A percentile compares a stretch with the other conserved stretches of the same genome.
These are phyloP conservation scores for Aciculosporium take DNA, from an alignment of 2,329 filamentous ascomycete species.

Conservation along the genomic window DNA sequence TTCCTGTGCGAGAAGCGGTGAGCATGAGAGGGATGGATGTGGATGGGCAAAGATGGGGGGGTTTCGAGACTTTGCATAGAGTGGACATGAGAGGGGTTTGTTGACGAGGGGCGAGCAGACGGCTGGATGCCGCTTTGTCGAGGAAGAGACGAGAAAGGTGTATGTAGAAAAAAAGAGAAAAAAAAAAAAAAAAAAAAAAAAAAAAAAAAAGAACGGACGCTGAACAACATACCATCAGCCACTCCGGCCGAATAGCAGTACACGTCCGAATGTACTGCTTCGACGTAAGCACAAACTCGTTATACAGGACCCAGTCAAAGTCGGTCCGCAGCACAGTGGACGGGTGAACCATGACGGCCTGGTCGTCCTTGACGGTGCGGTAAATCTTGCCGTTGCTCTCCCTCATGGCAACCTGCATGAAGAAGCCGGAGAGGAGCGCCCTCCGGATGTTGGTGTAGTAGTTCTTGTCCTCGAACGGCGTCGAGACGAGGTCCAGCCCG, in stretches of 20 bases:
- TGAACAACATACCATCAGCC: constrained; percentile 57
- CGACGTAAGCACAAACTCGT: constrained; percentile 93
- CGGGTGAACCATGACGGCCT: constrained; percentile 83
- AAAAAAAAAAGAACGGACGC: neutral
- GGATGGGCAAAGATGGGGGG: too few species aligned
- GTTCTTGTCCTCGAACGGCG: constrained; percentile 84
- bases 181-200: neutral
- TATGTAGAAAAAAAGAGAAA: constrained; percentile 1
- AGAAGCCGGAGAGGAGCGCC: constrained; percentile 86
- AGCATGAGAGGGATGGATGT: neutral
- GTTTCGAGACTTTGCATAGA: too few species aligned
- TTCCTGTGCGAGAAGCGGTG: constrained; percentile 44
- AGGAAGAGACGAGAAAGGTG: neutral
- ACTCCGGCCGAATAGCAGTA: constrained; percentile 82
- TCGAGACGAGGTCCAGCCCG: constrained; percentile 73
- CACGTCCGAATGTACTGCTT: constrained; percentile 97
- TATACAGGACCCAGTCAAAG: constrained; percentile 94
- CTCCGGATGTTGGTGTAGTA: constrained; percentile 97
- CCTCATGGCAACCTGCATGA: constrained; percentile 98
- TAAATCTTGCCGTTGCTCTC: constrained; percentile 82
- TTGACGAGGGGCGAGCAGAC: too few species aligned
- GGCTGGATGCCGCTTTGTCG: too few species aligned
- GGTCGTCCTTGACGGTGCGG: constrained; percentile 90
- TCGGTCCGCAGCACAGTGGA: constrained; percentile 80
- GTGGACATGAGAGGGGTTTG: too few species aligned